Evolutionary conservation across 495 filamentous ascomycete species (phyloP).

Genomic region (Bathelium albidoporum): DNA sequence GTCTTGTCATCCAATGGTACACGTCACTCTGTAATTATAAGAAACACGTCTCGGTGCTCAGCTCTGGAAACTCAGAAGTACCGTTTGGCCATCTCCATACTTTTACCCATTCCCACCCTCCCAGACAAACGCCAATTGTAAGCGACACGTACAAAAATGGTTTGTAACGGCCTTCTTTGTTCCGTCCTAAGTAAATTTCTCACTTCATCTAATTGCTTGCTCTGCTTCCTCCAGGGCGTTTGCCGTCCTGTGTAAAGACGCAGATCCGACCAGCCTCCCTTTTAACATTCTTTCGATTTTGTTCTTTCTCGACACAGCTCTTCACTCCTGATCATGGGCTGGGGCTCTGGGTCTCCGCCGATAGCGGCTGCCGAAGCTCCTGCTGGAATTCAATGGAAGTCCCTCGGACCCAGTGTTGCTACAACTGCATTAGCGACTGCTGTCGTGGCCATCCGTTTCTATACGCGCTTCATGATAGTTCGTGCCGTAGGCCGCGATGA

Average conservation of each 20-base stretch:
- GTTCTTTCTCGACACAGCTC: not conserved
- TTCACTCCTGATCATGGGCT: not conserved
- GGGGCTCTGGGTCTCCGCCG: not conserved
- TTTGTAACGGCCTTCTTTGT: not conserved
- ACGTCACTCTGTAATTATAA: not conserved
- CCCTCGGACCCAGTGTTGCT: constrained; percentile 16
- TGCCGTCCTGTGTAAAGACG: not conserved
- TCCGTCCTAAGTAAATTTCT: not conserved
- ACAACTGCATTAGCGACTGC: constrained; percentile 8
- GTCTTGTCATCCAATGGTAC: not conserved
- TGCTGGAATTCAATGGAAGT: constrained; percentile 15
- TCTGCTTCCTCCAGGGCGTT: not conserved
- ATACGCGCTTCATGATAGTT: constrained; percentile 17
- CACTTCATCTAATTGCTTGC: not conserved
- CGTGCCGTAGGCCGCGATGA: constrained; percentile 22
- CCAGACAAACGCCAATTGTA: not conserved
- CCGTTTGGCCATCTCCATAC: not conserved
- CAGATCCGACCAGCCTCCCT: not conserved
- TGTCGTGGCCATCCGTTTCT: constrained; percentile 21
- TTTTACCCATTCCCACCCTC: not conserved
- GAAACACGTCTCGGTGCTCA: not conserved
- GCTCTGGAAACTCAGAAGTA: not conserved
- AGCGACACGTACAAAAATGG: not conserved
- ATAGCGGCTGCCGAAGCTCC: not conserved
- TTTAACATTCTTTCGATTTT: not conserved